Percentiles rank a stretch among this genome's conserved stretches.
Evolutionary conservation across 176 grass and related monocot genomes (phyloP).

Genomic region (Microstegium vimineum): DNA sequence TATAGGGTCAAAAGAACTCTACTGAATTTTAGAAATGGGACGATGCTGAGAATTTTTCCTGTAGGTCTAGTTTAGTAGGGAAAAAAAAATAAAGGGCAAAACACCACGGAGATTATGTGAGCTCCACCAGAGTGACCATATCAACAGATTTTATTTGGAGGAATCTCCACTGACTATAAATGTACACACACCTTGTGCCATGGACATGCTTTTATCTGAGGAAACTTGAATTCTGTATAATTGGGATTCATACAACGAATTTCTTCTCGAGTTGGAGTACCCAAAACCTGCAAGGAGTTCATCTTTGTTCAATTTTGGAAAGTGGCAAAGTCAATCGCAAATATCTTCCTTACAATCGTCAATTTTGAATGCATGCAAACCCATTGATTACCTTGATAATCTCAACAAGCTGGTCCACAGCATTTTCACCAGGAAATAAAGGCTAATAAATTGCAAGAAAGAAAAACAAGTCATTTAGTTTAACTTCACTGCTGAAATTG

Average conservation of each 20-base stretch:
- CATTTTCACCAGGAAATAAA: constrained; percentile 61
- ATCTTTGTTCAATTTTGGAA: background rate
- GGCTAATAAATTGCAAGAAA: constrained; percentile 33
- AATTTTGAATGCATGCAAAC: background rate
- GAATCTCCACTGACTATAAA: background rate
- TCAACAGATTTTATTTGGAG: background rate
- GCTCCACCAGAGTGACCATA: background rate
- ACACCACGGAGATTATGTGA: background rate
- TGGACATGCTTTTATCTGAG: constrained; percentile 57
- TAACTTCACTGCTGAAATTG: background rate
- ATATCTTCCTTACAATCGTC: background rate
- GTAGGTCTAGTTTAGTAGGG: background rate
- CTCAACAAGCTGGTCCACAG: constrained; percentile 66
- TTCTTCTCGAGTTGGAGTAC: constrained; percentile 59
- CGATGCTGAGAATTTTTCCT: background rate
- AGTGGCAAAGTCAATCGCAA: background rate
- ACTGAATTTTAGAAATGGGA: background rate
- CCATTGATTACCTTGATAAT: constrained; percentile 55
- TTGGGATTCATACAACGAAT: constrained; percentile 64
- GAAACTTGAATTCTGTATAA: constrained; percentile 60
- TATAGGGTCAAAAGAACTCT: background rate
- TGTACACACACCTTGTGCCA: constrained; percentile 48
- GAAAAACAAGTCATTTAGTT: background rate
- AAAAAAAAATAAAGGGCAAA: background rate
- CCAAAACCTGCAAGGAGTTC: constrained; percentile 40